phyloP scores from a whole-genome alignment of 345 rosid genomes.

The Eucalyptus regnans region DNA sequence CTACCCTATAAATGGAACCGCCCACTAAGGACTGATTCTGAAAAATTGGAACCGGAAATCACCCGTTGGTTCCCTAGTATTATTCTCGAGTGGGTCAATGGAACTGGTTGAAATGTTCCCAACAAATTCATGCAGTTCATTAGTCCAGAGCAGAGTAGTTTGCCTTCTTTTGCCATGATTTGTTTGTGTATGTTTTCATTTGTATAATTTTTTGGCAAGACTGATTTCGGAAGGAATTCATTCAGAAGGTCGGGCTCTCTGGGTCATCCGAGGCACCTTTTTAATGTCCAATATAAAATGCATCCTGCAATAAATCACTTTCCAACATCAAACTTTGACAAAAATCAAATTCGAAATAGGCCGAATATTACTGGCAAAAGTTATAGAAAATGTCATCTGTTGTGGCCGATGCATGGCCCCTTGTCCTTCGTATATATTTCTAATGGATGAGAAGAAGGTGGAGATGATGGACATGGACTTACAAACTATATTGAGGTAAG shows the following conservation, averaged over 20 bases:
- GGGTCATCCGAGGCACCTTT: background rate
- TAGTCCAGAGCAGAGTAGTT: fast-evolving
- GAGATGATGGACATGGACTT: no score
- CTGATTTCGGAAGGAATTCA: background rate
- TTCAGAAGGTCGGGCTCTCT: background rate
- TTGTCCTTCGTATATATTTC: no score
- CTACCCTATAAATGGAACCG: fast-evolving
- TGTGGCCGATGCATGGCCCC: background rate
- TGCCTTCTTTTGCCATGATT: background rate
- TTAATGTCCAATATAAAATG: background rate
- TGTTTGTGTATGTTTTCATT: no score
- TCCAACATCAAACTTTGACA: background rate
- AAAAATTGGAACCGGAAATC: no score
- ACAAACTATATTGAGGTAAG: no score
- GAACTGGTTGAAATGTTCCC: background rate
- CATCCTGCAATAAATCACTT: background rate
- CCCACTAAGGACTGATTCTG: fast-evolving
- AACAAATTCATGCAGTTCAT: background rate
- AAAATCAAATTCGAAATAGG: background rate
- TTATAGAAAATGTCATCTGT: background rate
- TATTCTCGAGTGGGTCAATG: background rate
- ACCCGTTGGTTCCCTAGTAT: no score
- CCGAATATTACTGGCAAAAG: background rate
- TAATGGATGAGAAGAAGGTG: background rate
- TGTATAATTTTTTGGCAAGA: background rate